Percentiles rank a stretch among this genome's conserved stretches.
Evolutionary conservation across 805 yeast genomes (phyloP).

Genomic region (Blastobotrys robertii): DNA sequence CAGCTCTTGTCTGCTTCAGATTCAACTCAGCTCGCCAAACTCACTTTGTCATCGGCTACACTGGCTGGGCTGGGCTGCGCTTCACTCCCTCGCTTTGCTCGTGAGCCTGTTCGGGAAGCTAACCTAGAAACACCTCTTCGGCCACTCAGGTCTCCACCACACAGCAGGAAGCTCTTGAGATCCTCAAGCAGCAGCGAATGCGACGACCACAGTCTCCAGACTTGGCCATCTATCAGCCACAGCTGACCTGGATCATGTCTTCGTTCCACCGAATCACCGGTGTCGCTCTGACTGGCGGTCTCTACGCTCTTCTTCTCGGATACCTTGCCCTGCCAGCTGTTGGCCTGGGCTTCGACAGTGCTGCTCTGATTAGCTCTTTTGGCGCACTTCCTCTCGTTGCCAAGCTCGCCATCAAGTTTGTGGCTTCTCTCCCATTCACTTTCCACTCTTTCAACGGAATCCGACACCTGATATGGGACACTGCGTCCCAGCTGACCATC

Average conservation of each 20-base stretch:
- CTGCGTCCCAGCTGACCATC: slow-evolving; percentile 66
- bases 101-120: too few species aligned
- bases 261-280: slow-evolving; percentile 83
- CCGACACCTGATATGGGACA: slow-evolving; percentile 92
- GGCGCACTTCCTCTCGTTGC: slow-evolving; percentile 55
- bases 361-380: slow-evolving; percentile 42
- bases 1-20: too few species aligned
- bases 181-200: slow-evolving; percentile 71
- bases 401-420: slow-evolving; percentile 56
- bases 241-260: slow-evolving; percentile 75
- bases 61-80: too few species aligned
- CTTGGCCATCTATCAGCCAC: slow-evolving; percentile 81
- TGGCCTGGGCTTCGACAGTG: slow-evolving; percentile 47
- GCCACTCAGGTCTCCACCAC: slow-evolving; percentile 41
- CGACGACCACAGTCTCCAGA: slow-evolving; percentile 90
- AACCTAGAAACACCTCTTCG: too few species aligned
- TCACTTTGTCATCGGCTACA: too few species aligned
- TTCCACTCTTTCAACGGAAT: slow-evolving; percentile 82
- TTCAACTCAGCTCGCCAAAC: too few species aligned
- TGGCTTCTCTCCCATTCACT: slow-evolving; percentile 72
- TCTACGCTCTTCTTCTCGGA: slow-evolving; percentile 67
- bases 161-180: slow-evolving; percentile 52
- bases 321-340: slow-evolving; percentile 62
- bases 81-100: too few species aligned
- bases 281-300: slow-evolving; percentile 68